phyloP scores from a whole-genome alignment of 345 rosid genomes.

The Tarenaya hassleriana region DNA sequence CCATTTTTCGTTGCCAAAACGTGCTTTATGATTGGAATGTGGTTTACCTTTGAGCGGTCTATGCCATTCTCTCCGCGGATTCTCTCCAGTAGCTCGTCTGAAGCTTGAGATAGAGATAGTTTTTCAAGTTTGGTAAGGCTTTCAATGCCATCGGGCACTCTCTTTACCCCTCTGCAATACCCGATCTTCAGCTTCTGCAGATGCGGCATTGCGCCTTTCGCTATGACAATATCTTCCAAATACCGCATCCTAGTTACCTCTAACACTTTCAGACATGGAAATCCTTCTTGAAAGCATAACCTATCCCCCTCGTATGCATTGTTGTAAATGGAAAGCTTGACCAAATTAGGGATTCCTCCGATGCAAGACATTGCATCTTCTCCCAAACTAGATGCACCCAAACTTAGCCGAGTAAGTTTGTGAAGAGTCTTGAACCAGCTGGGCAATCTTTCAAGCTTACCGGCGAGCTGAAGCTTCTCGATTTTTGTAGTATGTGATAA shows the following conservation, averaged over 20 bases:
- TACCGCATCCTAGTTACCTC: neutral
- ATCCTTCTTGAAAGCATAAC: conserved; percentile 3
- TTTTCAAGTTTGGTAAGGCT: neutral
- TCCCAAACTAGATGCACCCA: conserved; percentile 8
- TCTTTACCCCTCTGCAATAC: neutral
- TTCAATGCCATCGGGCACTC: conserved; percentile 4
- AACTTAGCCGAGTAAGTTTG: neutral
- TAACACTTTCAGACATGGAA: conserved; percentile 4
- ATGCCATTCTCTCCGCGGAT: neutral
- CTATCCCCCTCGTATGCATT: neutral
- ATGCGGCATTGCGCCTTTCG: conserved; percentile 1
- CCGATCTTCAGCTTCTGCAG: neutral
- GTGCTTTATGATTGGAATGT: neutral
- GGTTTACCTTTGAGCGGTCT: neutral
- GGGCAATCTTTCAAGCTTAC: conserved; percentile 20
- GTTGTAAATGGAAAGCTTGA: neutral
- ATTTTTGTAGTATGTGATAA: conserved; percentile 12
- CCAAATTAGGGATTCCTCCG: conserved; percentile 18
- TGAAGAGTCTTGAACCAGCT: conserved; percentile 24
- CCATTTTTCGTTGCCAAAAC: neutral
- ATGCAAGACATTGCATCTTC: conserved; percentile 14
- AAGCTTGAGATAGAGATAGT: neutral
- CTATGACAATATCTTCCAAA: conserved; percentile 1
- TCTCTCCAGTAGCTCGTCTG: neutral
- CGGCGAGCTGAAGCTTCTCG: conserved; percentile 2